Base-by-base conservation (phyloP, 2,329 filamentous ascomycete species). In the Arthrobotrys sinensis region DNA sequence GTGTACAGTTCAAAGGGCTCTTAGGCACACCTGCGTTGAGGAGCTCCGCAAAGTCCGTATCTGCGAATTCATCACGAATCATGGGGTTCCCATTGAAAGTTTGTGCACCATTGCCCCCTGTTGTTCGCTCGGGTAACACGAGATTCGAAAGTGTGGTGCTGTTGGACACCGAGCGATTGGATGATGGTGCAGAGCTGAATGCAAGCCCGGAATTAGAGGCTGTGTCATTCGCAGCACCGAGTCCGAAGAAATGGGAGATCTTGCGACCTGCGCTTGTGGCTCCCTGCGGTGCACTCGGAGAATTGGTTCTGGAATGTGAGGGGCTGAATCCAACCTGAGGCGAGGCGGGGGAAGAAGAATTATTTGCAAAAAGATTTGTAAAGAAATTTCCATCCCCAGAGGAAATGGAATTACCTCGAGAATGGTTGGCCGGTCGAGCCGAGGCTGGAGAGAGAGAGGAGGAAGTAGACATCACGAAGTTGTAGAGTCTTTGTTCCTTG, bases 401-500 rank as follows among this genome's bases (percentile, higher is more conserved):
- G 10, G 64, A 69, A 34, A 77, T 53, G 14, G 73, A 77, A 38
- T 48, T 32, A 6, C 57, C 60, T 45, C 73, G 57, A 32, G 66
- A 69, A 32, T 77, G 73, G 55, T 45, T 46, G 12, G 45, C 62
- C 45, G 53, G 45, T 21, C 46, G 53, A n/a, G 63, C 62, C 36
- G 60, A 38, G 14, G 46, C 65, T n/a, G 55, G 50, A 11, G 52
- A 53, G 10, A 52, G 55, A 3, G 64, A 36, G 12, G 72, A 65
- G 14, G 73, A 66, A 32, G 46, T 66, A 34, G 73, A 77, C 73
- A 77, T 77, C 50, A 77, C 73, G 52, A 66, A 77, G 66, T 77
- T 77, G 66, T 77, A 77, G 32, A 77, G 73, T 71, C 73, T 66
- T 24, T 77, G 73, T 28, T 70, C 73, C 66, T 77, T 77, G 73